A percentile compares a stretch with the other conserved stretches of the same genome.
Evolutionary conservation across 2,329 filamentous ascomycete genomes (phyloP).

Genomic region (Exophiala bonariae): DNA sequence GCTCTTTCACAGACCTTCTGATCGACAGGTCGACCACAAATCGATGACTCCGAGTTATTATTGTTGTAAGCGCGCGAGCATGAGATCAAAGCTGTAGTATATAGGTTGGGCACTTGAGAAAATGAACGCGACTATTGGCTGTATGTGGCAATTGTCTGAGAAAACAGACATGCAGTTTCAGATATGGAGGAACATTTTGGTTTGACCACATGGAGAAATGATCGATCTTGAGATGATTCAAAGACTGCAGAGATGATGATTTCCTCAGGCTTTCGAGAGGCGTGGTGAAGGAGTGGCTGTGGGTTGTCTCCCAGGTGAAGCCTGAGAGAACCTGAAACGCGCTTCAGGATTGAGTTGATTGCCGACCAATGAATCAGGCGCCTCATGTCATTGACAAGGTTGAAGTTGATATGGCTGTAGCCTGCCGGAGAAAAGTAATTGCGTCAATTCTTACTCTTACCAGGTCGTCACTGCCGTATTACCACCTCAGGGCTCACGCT

Average conservation of each 20-base stretch:
- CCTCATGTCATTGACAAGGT: too few species aligned
- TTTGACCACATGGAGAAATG: conserved; percentile 8
- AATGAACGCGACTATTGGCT: conserved; percentile 20
- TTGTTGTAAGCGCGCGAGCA: conserved; percentile 17
- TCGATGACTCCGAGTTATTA: conserved; percentile 6
- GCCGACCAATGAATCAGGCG: conserved; percentile 11
- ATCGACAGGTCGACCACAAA: background rate
- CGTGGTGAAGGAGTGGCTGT: conserved; percentile 23
- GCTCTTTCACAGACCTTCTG: conserved; percentile 12
- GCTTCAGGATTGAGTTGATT: conserved; percentile 13
- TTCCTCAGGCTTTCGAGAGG: conserved; percentile 16
- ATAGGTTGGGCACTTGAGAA: conserved; percentile 8
- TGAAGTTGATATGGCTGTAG: conserved; percentile 7
- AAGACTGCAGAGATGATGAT: conserved; percentile 3
- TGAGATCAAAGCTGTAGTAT: conserved; percentile 23
- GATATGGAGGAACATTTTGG: conserved; percentile 1
- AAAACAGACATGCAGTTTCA: conserved; percentile 18
- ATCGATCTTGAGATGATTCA: conserved; percentile 4
- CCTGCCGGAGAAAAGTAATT: background rate
- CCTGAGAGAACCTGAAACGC: conserved; percentile 18
- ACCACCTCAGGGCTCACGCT: too few species aligned
- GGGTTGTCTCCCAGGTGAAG: conserved; percentile 9
- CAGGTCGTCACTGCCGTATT: too few species aligned
- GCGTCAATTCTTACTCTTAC: too few species aligned
- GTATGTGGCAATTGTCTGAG: conserved; percentile 16